A percentile compares a stretch with the other conserved stretches of the same genome.
Conservation (phyloP, 768 basidiomycete genomes). For the Tubosaeta sp. region DNA sequence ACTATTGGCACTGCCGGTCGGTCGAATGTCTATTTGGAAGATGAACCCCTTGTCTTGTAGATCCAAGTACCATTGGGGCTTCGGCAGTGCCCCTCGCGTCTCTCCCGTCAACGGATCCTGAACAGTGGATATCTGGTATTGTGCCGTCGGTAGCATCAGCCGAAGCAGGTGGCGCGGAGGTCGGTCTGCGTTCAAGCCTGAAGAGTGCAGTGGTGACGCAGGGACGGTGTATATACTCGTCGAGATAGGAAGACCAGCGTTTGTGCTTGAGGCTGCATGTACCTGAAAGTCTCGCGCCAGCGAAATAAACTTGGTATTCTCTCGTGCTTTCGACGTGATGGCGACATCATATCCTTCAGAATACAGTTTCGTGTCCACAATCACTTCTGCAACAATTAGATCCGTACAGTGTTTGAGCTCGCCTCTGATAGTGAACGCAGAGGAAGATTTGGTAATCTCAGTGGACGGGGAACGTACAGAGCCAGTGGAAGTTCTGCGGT, state of each 20-base stretch:
- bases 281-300: slow-evolving; percentile 16
- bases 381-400: slow-evolving; percentile 70
- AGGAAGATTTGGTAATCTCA: slow-evolving; percentile 35
- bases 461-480: slow-evolving; percentile 31
- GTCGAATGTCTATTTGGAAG: slow-evolving; percentile 54
- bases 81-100: slow-evolving; percentile 51
- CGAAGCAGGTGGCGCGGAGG: slow-evolving; percentile 71
- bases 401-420: slow-evolving; percentile 62
- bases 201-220: slow-evolving; percentile 76
- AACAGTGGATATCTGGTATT: slow-evolving; percentile 70
- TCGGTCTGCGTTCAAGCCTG: slow-evolving; percentile 49
- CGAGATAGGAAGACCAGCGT: slow-evolving; percentile 45
- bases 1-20: slow-evolving; percentile 34
- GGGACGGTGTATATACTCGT: slow-evolving; percentile 73
- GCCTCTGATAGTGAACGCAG: slow-evolving; percentile 59
- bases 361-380: slow-evolving; percentile 79
- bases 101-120: slow-evolving; percentile 79
- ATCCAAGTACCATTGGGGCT: slow-evolving; percentile 69
- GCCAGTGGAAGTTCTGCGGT: slow-evolving; percentile 18
- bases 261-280: neutral
- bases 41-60: slow-evolving; percentile 58
- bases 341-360: slow-evolving; percentile 65
- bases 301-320: slow-evolving; percentile 35
- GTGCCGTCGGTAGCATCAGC: slow-evolving; percentile 77
- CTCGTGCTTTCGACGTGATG: slow-evolving; percentile 42